phyloP scores from a whole-genome alignment of 176 grass and related monocot species.

The Echinochloa phyllopogon region DNA sequence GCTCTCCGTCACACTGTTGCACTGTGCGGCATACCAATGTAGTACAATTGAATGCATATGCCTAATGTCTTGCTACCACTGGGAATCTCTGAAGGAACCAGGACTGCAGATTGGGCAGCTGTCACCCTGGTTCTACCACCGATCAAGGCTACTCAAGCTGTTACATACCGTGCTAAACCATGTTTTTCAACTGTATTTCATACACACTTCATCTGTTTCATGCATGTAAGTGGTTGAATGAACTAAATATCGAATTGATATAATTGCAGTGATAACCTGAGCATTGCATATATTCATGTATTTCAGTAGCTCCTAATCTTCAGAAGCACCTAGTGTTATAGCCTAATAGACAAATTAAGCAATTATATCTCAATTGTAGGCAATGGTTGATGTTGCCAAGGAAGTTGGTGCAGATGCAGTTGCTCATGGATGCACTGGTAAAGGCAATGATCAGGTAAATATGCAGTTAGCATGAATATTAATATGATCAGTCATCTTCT shows the following conservation, averaged over 20 bases:
- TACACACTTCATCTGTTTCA: not conserved
- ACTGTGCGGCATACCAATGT: not conserved
- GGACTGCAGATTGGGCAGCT: not conserved
- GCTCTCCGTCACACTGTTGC: not conserved
- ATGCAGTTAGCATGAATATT: constrained; percentile 28
- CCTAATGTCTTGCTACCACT: not conserved
- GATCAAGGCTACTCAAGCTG: not conserved
- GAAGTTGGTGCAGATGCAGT: constrained; percentile 94
- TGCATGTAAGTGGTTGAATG: not conserved
- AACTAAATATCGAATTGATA: constrained; percentile 17
- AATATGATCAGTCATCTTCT: constrained; percentile 45
- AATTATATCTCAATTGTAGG: constrained; percentile 51
- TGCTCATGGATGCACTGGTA: constrained; percentile 91
- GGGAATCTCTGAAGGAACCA: not conserved
- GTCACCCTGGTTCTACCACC: not conserved
- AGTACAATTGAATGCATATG: not conserved
- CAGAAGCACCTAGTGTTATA: constrained; percentile 8
- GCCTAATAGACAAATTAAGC: constrained; percentile 28
- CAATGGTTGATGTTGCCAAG: constrained; percentile 95
- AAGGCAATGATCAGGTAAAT: constrained; percentile 95
- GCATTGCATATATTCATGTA: constrained; percentile 2
- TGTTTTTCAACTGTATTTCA: not conserved
- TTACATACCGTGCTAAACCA: not conserved
- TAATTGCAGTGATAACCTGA: not conserved
- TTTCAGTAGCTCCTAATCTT: not conserved